phyloP scores from a whole-genome alignment of 306 rosid genomes.

The Rosa persica region DNA sequence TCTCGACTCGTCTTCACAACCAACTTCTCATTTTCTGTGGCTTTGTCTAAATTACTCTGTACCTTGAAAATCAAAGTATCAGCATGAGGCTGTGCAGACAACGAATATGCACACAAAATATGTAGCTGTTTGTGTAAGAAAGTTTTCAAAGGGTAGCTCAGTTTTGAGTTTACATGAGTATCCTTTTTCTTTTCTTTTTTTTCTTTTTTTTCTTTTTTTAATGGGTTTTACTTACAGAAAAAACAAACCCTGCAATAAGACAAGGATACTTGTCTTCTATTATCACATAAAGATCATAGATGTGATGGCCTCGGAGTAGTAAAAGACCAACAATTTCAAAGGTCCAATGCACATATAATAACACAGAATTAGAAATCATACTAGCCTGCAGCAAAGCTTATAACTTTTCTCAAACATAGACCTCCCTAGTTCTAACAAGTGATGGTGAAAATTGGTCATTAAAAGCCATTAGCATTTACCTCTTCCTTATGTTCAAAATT shows the following conservation, averaged over 20 bases:
- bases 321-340: neutral
- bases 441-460: conserved; percentile 11
- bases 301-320: neutral
- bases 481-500: conserved; percentile 31
- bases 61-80: conserved; percentile 42
- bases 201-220: no score
- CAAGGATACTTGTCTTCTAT: neutral
- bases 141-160: neutral
- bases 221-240: neutral
- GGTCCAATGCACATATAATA: neutral
- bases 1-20: conserved; percentile 38
- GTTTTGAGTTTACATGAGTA: neutral
- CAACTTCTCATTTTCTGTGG: conserved; percentile 27
- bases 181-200: no score
- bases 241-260: conserved; percentile 2
- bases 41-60: conserved; percentile 33
- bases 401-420: neutral
- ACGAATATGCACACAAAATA: neutral
- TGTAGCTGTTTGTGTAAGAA: neutral
- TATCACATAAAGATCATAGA: neutral
- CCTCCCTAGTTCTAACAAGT: neutral
- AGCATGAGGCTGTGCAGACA: conserved; percentile 14
- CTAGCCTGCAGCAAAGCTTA: neutral
- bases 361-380: neutral
- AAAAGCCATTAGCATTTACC: conserved; percentile 38